Conservation (phyloP, 371 early-diverging fungal species). For the Mortierella sp. region DNA sequence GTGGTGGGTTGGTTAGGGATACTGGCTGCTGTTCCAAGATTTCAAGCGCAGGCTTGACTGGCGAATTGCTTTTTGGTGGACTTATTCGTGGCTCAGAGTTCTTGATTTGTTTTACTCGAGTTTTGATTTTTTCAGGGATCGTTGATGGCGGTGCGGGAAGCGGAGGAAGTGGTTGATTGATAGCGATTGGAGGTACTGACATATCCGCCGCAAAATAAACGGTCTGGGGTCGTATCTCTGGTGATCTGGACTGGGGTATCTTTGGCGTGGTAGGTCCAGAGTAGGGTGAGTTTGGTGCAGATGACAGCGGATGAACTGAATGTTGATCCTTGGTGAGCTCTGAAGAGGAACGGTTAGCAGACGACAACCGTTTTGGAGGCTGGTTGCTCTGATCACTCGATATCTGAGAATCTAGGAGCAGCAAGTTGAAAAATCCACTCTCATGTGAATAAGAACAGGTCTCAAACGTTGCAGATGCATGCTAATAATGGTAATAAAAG, state of each 20-base stretch:
- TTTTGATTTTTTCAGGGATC: slow-evolving; percentile 14
- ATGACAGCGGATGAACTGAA: slow-evolving; percentile 36
- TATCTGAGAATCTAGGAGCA: slow-evolving; percentile 19
- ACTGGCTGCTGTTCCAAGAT: slow-evolving; percentile 32
- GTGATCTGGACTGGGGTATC: slow-evolving; percentile 29
- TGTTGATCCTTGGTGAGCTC: slow-evolving; percentile 24
- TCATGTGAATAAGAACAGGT: neutral
- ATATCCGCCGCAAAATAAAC: slow-evolving; percentile 24
- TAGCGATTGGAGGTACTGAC: slow-evolving; percentile 27
- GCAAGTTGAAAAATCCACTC: neutral
- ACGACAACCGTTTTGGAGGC: too few species aligned
- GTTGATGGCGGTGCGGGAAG: slow-evolving; percentile 24
- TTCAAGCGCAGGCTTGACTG: slow-evolving; percentile 9
- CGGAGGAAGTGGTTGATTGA: slow-evolving; percentile 44
- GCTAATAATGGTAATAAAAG: too few species aligned
- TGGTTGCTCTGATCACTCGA: slow-evolving; percentile 12
- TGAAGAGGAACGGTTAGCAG: slow-evolving; percentile 2
- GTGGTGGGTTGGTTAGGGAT: slow-evolving; percentile 58
- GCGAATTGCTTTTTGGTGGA: slow-evolving; percentile 13
- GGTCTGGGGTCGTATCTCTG: slow-evolving; percentile 29
- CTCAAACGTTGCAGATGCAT: too few species aligned
- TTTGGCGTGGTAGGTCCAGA: slow-evolving; percentile 33
- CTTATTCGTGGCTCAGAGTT: slow-evolving; percentile 8
- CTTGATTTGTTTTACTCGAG: slow-evolving; percentile 7
- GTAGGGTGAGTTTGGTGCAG: slow-evolving; percentile 23